A percentile compares a stretch with the other conserved stretches of the same genome.
These are phyloP conservation scores for Fusarium keratoplasticum DNA, from an alignment of 2,329 filamentous ascomycete species.

Conservation along the genomic window DNA sequence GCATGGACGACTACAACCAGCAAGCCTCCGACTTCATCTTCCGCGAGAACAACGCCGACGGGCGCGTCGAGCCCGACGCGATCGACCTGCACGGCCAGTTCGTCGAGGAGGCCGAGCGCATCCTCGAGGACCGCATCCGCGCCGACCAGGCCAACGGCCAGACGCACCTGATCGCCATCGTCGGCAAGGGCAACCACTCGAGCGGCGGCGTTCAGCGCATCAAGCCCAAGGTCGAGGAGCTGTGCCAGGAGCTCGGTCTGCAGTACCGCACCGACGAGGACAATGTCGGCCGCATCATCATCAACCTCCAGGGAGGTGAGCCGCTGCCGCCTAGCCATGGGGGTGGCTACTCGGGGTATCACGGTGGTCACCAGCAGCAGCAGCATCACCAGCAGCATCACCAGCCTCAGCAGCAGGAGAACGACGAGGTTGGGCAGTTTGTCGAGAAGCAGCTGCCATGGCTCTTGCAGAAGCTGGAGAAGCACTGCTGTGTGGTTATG, in stretches of 20 bases:
- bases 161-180: constrained; percentile 91
- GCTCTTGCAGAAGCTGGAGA: constrained; percentile 73
- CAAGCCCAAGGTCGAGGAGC: constrained; percentile 91
- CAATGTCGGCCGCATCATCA: constrained; percentile 89
- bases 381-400: constrained; percentile 54
- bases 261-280: constrained; percentile 89
- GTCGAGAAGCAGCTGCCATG: constrained; percentile 71
- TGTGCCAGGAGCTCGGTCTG: constrained; percentile 86
- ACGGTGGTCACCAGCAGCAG: constrained; percentile 55
- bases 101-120: constrained; percentile 93
- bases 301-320: constrained; percentile 83
- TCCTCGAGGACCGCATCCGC: constrained; percentile 86
- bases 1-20: constrained; percentile 89
- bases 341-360: constrained; percentile 52
- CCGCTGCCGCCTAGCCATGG: constrained; percentile 62
- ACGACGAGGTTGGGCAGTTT: constrained; percentile 68
- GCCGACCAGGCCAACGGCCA: constrained; percentile 80
- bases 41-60: constrained; percentile 88
- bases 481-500: constrained; percentile 81
- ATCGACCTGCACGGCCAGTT: constrained; percentile 96
- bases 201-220: constrained; percentile 87
- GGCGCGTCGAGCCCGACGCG: constrained; percentile 80
- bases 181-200: constrained; percentile 94
- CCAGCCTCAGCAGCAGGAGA: constrained; percentile 57
- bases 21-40: constrained; percentile 96